These are phyloP conservation scores for Flagelloscypha sp. DNA, from an alignment of 768 basidiomycete genomes.

Conservation along the genomic window DNA sequence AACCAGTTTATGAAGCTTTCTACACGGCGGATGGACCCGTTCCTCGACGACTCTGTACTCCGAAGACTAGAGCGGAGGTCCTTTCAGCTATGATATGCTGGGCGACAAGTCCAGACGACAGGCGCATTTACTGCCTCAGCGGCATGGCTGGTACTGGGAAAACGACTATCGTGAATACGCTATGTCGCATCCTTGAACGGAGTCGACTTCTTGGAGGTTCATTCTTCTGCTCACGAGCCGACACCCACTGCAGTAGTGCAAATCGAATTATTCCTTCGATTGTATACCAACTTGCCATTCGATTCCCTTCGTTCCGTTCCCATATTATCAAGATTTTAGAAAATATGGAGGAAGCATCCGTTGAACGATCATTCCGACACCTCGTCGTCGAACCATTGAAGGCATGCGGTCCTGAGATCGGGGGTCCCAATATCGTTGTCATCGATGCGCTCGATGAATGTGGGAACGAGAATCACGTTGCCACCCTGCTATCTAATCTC, in stretches of 20 bases:
- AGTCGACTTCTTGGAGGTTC: conserved; percentile 12
- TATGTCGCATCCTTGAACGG: conserved; percentile 4
- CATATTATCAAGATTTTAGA: conserved; percentile 5
- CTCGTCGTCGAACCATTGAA: conserved; percentile 12
- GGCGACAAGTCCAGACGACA: conserved; percentile 26
- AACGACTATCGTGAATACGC: conserved; percentile 12
- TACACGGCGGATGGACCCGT: no score
- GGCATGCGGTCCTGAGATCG: no score
- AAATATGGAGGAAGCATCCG: no score
- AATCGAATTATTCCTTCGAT: conserved; percentile 13
- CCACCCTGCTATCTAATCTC: no score
- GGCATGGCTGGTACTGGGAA: conserved; percentile 18
- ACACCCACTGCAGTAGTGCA: conserved; percentile 8
- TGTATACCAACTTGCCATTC: conserved; percentile 10
- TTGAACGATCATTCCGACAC: no score
- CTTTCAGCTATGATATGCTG: conserved; percentile 10
- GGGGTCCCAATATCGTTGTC: no score
- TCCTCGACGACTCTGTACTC: no score
- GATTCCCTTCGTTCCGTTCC: conserved; percentile 6
- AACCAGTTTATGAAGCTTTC: no score
- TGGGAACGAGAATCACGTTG: no score
- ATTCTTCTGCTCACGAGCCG: conserved; percentile 17
- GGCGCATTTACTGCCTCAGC: conserved; percentile 16
- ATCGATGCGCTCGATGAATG: conserved; percentile 20
- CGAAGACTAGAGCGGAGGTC: conserved; percentile 8